These are phyloP conservation scores for Physaria fendleri DNA, from an alignment of 345 rosid species.

Conservation along the genomic window DNA sequence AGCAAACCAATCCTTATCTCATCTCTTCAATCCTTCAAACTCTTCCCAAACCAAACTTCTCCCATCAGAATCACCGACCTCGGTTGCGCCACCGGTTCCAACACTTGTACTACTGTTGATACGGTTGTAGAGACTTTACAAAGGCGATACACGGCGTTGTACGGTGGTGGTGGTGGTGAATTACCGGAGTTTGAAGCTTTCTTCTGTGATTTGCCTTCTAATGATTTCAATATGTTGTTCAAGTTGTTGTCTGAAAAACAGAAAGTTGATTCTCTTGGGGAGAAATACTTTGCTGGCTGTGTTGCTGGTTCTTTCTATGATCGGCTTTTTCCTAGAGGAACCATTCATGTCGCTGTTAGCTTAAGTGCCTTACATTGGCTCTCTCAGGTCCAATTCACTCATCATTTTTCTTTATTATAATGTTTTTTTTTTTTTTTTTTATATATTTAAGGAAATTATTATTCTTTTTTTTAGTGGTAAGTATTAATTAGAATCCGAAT, in stretches of 20 bases:
- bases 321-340: slow-evolving; percentile 45
- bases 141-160: slow-evolving; percentile 23
- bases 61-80: slow-evolving; percentile 42
- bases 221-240: slow-evolving; percentile 53
- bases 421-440: not conserved
- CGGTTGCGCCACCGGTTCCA: slow-evolving; percentile 59
- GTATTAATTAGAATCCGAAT: too few species aligned
- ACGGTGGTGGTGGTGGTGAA: slow-evolving; percentile 27
- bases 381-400: slow-evolving; percentile 36
- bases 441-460: not conserved
- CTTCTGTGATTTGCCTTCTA: slow-evolving; percentile 52
- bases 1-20: slow-evolving; percentile 47
- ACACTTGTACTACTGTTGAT: slow-evolving; percentile 40
- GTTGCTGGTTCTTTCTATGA: slow-evolving; percentile 54
- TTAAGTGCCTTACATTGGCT: slow-evolving; percentile 67
- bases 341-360: slow-evolving; percentile 51
- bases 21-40: slow-evolving; percentile 38
- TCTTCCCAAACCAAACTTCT: slow-evolving; percentile 16
- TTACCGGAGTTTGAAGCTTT: slow-evolving; percentile 52
- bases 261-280: not conserved
- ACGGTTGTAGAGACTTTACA: slow-evolving; percentile 39
- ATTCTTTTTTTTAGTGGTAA: not conserved
- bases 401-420: not conserved
- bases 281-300: slow-evolving; percentile 38
- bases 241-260: slow-evolving; percentile 20